A percentile compares a stretch with the other conserved stretches of the same genome.
Evolutionary conservation across 441 rosid species (phyloP).

Genomic region (Flueggea neowawraea): DNA sequence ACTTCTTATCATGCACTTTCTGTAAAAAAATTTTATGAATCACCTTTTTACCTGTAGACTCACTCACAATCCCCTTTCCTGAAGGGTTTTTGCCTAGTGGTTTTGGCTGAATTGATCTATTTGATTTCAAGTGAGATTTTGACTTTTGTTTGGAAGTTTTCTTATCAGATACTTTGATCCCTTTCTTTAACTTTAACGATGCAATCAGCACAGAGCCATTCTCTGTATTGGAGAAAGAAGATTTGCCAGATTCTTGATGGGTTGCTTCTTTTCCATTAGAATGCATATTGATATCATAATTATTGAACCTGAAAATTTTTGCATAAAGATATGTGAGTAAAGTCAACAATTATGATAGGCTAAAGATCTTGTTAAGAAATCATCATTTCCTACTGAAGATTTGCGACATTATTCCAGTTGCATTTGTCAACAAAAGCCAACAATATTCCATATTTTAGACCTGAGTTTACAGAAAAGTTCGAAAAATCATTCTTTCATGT

Average conservation of each 20-base stretch:
- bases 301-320: constrained; percentile 14
- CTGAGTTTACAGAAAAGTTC: too few relatives aligned
- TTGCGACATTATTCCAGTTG: too few relatives aligned
- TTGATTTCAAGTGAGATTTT: constrained; percentile 33
- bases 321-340: neutral
- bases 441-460: too few relatives aligned
- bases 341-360: too few relatives aligned
- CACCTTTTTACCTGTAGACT: constrained; percentile 19
- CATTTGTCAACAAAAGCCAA: too few relatives aligned
- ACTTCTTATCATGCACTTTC: constrained; percentile 26
- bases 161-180: constrained; percentile 23
- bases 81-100: constrained; percentile 18
- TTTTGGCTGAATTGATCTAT: constrained; percentile 26
- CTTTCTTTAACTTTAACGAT: constrained; percentile 42
- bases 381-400: too few relatives aligned
- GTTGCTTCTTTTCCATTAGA: constrained; percentile 24
- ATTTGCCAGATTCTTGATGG: constrained; percentile 30
- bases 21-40: constrained; percentile 18
- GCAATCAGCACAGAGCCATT: constrained; percentile 57
- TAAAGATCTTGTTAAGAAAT: too few relatives aligned
- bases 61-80: constrained; percentile 23
- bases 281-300: constrained; percentile 32
- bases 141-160: constrained; percentile 35
- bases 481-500: too few relatives aligned
- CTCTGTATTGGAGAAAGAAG: constrained; percentile 39